Conservation (phyloP, 257 asterid genomes). For the Salvia rosmarinus region DNA sequence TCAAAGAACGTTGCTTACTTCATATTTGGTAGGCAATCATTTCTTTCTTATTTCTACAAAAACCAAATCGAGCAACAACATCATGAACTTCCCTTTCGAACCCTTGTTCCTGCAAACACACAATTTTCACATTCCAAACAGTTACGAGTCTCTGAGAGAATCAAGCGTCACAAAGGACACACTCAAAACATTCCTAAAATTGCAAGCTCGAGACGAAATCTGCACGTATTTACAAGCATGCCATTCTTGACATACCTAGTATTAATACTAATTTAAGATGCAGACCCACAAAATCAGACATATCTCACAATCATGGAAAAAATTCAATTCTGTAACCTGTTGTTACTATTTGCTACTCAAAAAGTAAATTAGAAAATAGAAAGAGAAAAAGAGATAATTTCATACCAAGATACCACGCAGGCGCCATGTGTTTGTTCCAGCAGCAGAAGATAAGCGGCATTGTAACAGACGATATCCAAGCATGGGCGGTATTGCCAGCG, state of each 20-base stretch:
- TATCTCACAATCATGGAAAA: conserved; percentile 6
- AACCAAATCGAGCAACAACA: conserved; percentile 23
- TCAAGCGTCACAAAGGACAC: neutral
- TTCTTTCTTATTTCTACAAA: conserved; percentile 23
- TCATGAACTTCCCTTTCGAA: neutral
- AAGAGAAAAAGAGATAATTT: neutral
- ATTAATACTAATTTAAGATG: neutral
- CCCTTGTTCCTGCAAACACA: neutral
- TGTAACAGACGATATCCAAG: neutral
- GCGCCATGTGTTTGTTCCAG: neutral
- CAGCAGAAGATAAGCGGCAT: neutral
- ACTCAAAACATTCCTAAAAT: neutral
- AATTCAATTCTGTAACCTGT: neutral
- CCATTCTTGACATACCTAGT: conserved; percentile 1
- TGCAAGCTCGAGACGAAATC: neutral
- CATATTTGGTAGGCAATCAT: conserved; percentile 32
- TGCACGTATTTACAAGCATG: conserved; percentile 6
- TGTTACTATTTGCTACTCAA: neutral
- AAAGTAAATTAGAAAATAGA: neutral
- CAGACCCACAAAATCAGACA: neutral
- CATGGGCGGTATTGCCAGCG: neutral
- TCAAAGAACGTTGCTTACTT: conserved; percentile 23
- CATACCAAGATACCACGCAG: neutral
- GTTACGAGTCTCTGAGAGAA: neutral
- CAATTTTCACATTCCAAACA: conserved; percentile 14